Evolutionary conservation across 305 asterid species (phyloP), one percentile per base, ranked within the genome.

Genomic region (Petunia hybrid): DNA sequence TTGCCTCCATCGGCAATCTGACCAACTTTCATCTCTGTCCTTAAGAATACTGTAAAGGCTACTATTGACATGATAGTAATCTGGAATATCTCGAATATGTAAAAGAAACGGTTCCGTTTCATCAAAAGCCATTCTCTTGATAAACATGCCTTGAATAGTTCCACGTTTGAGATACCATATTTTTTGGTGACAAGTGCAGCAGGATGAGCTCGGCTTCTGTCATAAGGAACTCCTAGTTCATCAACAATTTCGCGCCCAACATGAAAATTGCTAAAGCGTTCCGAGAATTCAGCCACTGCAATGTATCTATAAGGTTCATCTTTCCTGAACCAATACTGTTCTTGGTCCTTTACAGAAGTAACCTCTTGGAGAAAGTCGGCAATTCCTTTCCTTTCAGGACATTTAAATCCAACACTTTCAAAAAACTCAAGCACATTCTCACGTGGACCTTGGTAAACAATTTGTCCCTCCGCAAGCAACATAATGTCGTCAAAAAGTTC

Each of bases 321-420:
- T 67, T 89, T 91, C 76, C 85, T 87, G 86, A 51, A 91, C 99
- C 99, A 95, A 88, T 94, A 95, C 65, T 95, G 98, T 77, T 89
- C 92, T 86, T 95, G 99, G 68, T 95, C 99, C 82, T 95, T 95
- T 45, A 80, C 7, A n/a, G 99, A 95, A 45, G 98, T 95, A 46
- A 95, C 98, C 86, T 95, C 99, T 85, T 95, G 99, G 46, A 96
- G 87, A 84, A 96, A 96, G 83, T 96, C 99, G 0, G 99, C 98
- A 38, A 89, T 92, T 6, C 98, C 99, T 85, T 94, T 94, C 84
- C 99, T 92, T 45, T 94, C 97, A 0, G 99, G 99, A 84, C 99
- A 93, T 82, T 85, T 92, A 88, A 96, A 96, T 10, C 99, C 99
- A 31, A 92, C 93, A 79, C 94, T 88, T 82, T 85, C 92, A 1